Conservation (phyloP, 805 yeast species). For the Yarrowia keelungensis region DNA sequence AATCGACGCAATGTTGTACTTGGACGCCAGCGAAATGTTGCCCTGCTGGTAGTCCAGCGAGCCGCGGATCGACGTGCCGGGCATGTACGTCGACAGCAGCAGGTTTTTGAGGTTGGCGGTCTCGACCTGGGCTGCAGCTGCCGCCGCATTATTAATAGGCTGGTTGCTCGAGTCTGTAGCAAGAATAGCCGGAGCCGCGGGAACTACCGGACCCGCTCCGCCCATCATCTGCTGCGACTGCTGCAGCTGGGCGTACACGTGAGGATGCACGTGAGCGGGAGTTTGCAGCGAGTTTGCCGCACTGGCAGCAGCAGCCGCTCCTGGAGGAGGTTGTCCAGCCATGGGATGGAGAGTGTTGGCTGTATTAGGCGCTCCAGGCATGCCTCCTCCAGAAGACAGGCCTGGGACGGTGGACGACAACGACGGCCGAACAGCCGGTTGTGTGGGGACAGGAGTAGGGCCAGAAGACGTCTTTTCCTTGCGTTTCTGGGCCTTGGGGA, state of each 20-base stretch:
- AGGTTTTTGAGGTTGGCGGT: slow-evolving; percentile 17
- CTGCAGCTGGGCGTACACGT: slow-evolving; percentile 35
- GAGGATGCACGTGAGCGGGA: slow-evolving; percentile 37
- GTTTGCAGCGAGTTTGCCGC: slow-evolving; percentile 20
- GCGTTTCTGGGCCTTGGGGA: slow-evolving; percentile 30
- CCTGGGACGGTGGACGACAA: background rate
- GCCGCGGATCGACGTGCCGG: slow-evolving; percentile 46
- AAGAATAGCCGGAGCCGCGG: slow-evolving; percentile 24
- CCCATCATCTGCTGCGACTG: slow-evolving; percentile 36
- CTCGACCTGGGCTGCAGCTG: slow-evolving; percentile 22
- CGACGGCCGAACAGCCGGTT: background rate
- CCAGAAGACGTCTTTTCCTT: slow-evolving; percentile 1
- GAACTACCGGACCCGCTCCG: slow-evolving; percentile 1
- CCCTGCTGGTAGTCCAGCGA: slow-evolving; percentile 45
- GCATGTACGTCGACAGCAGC: slow-evolving; percentile 42
- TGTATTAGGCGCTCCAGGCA: slow-evolving; percentile 4
- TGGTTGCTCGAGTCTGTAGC: slow-evolving; percentile 17
- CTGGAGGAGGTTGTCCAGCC: slow-evolving; percentile 32
- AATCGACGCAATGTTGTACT: slow-evolving; percentile 40
- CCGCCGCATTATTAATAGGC: slow-evolving; percentile 29
- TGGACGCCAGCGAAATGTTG: slow-evolving; percentile 35
- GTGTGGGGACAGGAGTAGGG: background rate
- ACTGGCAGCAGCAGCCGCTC: background rate
- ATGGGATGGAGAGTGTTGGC: slow-evolving; percentile 28
- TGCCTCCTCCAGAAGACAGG: background rate